A percentile compares a stretch with the other conserved stretches of the same genome.
phyloP scores from a whole-genome alignment of 129 eudicot species.

The Arctium lappa region DNA sequence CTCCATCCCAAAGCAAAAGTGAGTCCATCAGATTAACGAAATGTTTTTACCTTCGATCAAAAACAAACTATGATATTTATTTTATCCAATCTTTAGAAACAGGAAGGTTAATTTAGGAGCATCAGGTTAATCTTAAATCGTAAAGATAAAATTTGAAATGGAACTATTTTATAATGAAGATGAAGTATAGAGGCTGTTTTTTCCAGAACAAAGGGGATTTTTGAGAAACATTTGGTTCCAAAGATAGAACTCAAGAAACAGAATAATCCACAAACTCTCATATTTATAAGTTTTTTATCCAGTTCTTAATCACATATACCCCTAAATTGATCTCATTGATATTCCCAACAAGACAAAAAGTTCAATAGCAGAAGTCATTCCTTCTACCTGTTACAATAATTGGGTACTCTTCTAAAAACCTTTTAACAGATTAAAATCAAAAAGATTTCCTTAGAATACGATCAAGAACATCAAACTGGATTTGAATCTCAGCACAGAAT shows the following conservation, averaged over 20 bases:
- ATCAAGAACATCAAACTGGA: constrained; percentile 9
- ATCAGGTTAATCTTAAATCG: not conserved
- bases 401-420: not conserved
- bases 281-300: not conserved
- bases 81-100: not conserved
- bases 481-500: not conserved
- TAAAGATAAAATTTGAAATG: not conserved
- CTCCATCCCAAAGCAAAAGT: not conserved
- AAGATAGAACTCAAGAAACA: not conserved
- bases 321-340: constrained; percentile 12
- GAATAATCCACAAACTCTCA: not conserved
- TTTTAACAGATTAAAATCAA: not conserved
- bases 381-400: constrained; percentile 1
- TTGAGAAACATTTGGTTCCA: not conserved
- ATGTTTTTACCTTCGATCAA: not conserved
- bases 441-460: not conserved
- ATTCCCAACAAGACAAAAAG: not conserved
- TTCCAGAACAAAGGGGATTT: not conserved
- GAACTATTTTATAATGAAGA: not conserved
- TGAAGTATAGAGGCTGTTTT: not conserved
- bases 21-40: not conserved
- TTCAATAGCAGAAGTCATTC: not conserved
- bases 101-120: not conserved
- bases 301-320: not conserved
- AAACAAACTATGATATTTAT: not conserved